phyloP scores from a whole-genome alignment of 2,329 filamentous ascomycete genomes.

The Myriosclerotinia duriaeana region DNA sequence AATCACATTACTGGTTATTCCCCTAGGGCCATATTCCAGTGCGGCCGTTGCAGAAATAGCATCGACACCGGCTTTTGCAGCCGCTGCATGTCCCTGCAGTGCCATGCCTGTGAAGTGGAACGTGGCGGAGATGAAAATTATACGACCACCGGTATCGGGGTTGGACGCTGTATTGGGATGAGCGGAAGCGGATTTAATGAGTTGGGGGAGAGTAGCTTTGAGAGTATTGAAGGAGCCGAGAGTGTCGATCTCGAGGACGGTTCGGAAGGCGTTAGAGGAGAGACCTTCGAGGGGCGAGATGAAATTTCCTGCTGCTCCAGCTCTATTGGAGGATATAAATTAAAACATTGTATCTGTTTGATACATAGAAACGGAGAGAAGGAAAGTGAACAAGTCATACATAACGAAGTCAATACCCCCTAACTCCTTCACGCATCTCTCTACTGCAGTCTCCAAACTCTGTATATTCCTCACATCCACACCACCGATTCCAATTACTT shows the following conservation, averaged over 20 bases:
- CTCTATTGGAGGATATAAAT: slow-evolving; percentile 51
- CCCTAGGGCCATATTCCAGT: slow-evolving; percentile 85
- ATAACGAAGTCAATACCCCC: slow-evolving; percentile 91
- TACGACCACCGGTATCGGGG: slow-evolving; percentile 67
- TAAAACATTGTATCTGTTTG: not conserved
- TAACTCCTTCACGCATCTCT: slow-evolving; percentile 76
- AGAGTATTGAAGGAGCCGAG: slow-evolving; percentile 92
- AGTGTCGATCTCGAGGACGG: slow-evolving; percentile 95
- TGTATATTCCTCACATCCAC: slow-evolving; percentile 75
- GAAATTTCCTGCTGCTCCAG: slow-evolving; percentile 95
- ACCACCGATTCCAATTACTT: slow-evolving; percentile 82
- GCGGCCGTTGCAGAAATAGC: slow-evolving; percentile 76
- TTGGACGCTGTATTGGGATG: slow-evolving; percentile 58
- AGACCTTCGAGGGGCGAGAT: slow-evolving; percentile 80
- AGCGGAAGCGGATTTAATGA: slow-evolving; percentile 70
- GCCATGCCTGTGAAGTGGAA: slow-evolving; percentile 88
- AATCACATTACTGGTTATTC: slow-evolving; percentile 85
- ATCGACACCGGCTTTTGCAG: slow-evolving; percentile 89
- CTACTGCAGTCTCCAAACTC: slow-evolving; percentile 69
- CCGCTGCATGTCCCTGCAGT: slow-evolving; percentile 84
- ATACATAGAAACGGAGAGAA: slow-evolving; percentile 18
- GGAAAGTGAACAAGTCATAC: slow-evolving; percentile 49
- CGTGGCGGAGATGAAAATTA: slow-evolving; percentile 86
- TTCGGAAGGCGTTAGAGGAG: slow-evolving; percentile 86
- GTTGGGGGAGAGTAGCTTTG: slow-evolving; percentile 83